Base-by-base conservation (phyloP, 345 rosid species). In the Ceriops zippeliana region DNA sequence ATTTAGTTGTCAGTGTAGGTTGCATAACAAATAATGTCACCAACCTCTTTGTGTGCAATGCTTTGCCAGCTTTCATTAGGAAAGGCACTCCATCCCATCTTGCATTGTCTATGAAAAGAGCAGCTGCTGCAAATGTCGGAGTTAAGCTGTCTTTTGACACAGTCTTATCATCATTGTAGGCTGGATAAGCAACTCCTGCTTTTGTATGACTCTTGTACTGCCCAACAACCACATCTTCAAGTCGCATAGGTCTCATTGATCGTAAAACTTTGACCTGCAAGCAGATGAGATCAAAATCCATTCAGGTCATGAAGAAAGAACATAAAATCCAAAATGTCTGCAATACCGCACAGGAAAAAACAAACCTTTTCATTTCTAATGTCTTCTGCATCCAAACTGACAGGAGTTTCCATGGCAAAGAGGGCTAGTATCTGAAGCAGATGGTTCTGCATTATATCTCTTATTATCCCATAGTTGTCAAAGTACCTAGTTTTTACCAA, bases 51-150 rank as follows among this genome's bases (percentile, higher is more conserved):
- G 81, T 86, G 65, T 95, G 96, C 63, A 95, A 80, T 62, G 98
- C 99, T 79, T 95, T 95, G 30, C 99, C 99, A 21, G 98, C 98
- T 88, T 90, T 91, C 98, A 95, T 88, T 42, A 95, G 82, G 77
- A 95, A 95, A 52, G 99, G 99, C 52, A 95, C 99, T 2, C 99
- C 99, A 49, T 90, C 98, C 99, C 99, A 95, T 86, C 99, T 88
- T 5, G 99, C 97, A 56, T 95, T 95, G 70, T 95, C 87, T 17
- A 95, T 90, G 80, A 95, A 95, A 61, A 95, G 88, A 19, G 99
- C 96, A 64, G 99, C 98, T n/a, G 99, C 98, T 1, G 98, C 98
- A 86, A 95, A 95, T 66, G 99, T 95, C 1, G 99, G 98, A 47
- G 99, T 95, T 70, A 88, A 71, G 76, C 99, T 95, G 69, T 70